Conservation (phyloP, 352 stramenopile genomes). For the Phytophthora palmivora region DNA sequence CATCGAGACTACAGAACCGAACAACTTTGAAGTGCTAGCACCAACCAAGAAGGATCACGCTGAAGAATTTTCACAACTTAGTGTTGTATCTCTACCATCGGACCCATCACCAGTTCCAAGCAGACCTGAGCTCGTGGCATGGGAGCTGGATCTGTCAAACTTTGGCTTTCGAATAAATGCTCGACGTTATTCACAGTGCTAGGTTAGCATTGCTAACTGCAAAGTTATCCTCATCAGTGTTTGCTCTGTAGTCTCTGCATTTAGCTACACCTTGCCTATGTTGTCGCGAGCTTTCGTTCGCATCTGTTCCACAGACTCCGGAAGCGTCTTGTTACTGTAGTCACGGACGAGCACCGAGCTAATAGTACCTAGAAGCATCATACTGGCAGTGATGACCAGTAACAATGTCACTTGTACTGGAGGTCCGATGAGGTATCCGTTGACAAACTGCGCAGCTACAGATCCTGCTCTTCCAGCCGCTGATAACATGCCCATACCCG, state of each 20-base stretch:
- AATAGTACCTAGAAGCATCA: slow-evolving; percentile 80
- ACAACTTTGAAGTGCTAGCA: not conserved
- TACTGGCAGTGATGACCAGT: slow-evolving; percentile 75
- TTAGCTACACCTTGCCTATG: slow-evolving; percentile 11
- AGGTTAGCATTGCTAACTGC: too few relatives aligned
- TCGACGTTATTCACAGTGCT: not conserved
- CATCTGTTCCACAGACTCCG: slow-evolving; percentile 70
- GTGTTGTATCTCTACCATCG: not conserved
- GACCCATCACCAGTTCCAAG: slow-evolving; percentile 1
- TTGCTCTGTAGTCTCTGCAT: not conserved
- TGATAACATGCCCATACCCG: slow-evolving; percentile 90
- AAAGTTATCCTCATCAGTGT: not conserved
- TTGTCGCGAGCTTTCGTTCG: slow-evolving; percentile 20
- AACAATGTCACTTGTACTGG: slow-evolving; percentile 80
- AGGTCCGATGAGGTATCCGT: slow-evolving; percentile 83
- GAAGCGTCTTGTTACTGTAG: slow-evolving; percentile 62
- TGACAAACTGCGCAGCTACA: slow-evolving; percentile 92
- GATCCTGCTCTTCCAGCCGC: slow-evolving; percentile 84
- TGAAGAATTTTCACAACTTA: not conserved
- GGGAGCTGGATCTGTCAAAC: slow-evolving; percentile 78
- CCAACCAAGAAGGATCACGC: not conserved
- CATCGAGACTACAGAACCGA: slow-evolving; percentile 3
- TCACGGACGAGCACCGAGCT: slow-evolving; percentile 67
- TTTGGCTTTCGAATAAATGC: slow-evolving; percentile 31
- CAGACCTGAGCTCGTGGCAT: slow-evolving; percentile 36